Percentiles rank a stretch among this genome's conserved stretches.
Conservation (phyloP, 2,329 filamentous ascomycete species). For the Aureobasidium melanogenum region DNA sequence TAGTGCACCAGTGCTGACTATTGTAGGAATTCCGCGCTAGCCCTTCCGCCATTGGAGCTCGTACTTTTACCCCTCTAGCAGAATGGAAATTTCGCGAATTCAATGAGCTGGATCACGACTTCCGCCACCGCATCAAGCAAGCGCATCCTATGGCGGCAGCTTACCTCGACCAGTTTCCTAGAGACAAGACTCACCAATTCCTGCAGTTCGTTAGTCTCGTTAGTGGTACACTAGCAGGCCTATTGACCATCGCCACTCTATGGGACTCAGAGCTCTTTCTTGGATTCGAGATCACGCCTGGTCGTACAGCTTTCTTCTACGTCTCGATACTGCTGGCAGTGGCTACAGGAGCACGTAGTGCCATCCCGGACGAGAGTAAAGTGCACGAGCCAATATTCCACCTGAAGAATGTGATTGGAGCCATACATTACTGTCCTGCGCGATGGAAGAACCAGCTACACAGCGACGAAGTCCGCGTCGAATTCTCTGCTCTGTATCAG, state of each 20-base stretch:
- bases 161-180: constrained; percentile 94
- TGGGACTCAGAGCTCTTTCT: constrained; percentile 86
- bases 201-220: constrained; percentile 82
- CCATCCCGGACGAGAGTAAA: constrained; percentile 72
- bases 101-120: constrained; percentile 90
- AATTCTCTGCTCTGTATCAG: constrained; percentile 87
- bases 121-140: constrained; percentile 83
- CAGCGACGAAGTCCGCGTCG: constrained; percentile 82
- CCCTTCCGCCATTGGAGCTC: constrained; percentile 73
- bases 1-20: background rate
- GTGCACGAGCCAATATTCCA: constrained; percentile 91
- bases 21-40: constrained; percentile 86
- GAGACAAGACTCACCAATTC: constrained; percentile 81
- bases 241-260: constrained; percentile 76
- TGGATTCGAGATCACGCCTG: constrained; percentile 81
- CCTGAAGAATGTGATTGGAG: constrained; percentile 79
- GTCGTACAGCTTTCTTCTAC: constrained; percentile 85
- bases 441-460: constrained; percentile 88
- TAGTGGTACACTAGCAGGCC: constrained; percentile 73
- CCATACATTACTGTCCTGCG: constrained; percentile 82
- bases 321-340: constrained; percentile 72
- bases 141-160: constrained; percentile 86
- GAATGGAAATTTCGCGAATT: constrained; percentile 99
- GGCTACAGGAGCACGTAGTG: constrained; percentile 74
- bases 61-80: constrained; percentile 84